phyloP scores from a whole-genome alignment of 257 asterid species.

The Nicotiana otophora region DNA sequence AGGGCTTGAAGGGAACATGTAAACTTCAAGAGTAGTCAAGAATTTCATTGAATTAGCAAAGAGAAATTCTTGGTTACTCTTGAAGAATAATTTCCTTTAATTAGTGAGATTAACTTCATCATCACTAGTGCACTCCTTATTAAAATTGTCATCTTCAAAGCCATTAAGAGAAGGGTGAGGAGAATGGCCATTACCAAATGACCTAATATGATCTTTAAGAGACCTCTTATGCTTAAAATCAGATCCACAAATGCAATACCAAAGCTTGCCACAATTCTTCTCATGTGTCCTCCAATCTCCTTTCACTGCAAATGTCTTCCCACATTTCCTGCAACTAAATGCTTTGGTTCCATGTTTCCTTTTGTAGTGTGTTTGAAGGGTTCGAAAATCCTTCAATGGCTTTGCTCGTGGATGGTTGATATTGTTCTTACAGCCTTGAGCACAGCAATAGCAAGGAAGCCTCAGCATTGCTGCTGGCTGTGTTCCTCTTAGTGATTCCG shows the following conservation, averaged over 20 bases:
- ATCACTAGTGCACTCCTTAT: slow-evolving; percentile 40
- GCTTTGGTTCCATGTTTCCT: slow-evolving; percentile 87
- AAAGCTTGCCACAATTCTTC: slow-evolving; percentile 85
- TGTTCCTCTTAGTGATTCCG: slow-evolving; percentile 69
- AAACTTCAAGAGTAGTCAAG: slow-evolving; percentile 1
- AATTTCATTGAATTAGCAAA: slow-evolving; percentile 3
- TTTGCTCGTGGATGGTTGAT: slow-evolving; percentile 76
- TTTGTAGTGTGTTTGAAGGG: slow-evolving; percentile 92
- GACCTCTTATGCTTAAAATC: slow-evolving; percentile 90
- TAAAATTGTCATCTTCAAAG: slow-evolving; percentile 32
- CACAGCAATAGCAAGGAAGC: slow-evolving; percentile 86
- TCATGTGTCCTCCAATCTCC: slow-evolving; percentile 97
- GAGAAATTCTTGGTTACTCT: slow-evolving; percentile 2
- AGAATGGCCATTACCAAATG: slow-evolving; percentile 73
- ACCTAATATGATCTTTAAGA: slow-evolving; percentile 73
- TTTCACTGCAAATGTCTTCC: slow-evolving; percentile 73
- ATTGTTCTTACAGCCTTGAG: slow-evolving; percentile 82
- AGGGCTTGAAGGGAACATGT: neutral
- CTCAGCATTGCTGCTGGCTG: slow-evolving; percentile 90
- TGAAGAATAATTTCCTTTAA: neutral
- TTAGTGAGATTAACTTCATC: slow-evolving; percentile 22
- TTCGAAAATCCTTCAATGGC: slow-evolving; percentile 84
- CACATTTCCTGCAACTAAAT: slow-evolving; percentile 70
- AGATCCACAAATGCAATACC: slow-evolving; percentile 87
- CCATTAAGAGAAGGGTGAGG: slow-evolving; percentile 59